Conservation (phyloP, 192 early-diverging fungal genomes). For the Funneliformis mosseae region DNA sequence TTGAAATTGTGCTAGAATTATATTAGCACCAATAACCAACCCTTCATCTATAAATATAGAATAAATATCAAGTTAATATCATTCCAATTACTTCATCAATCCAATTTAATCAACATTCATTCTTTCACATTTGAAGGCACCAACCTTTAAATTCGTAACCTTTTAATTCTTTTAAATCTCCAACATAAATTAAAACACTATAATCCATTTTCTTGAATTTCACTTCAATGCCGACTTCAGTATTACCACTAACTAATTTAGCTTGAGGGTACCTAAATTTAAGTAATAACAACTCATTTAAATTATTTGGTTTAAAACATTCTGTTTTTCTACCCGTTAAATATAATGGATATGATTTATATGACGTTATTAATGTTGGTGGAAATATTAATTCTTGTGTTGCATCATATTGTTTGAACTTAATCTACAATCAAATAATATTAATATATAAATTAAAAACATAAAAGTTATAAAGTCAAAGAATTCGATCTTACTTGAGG, state of each 20-base stretch:
- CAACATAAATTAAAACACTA: slow-evolving; percentile 62
- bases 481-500: slow-evolving; percentile 11
- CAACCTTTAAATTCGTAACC: slow-evolving; percentile 41
- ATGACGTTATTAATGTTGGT: slow-evolving; percentile 62
- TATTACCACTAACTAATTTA: slow-evolving; percentile 84
- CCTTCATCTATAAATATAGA: slow-evolving; percentile 33
- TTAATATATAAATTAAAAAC: background rate
- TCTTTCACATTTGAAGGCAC: background rate
- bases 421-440: slow-evolving; percentile 12
- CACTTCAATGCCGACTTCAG: slow-evolving; percentile 79
- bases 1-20: slow-evolving; percentile 66
- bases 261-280: slow-evolving; percentile 61
- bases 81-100: background rate
- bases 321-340: slow-evolving; percentile 53
- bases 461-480: background rate
- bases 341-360: slow-evolving; percentile 48
- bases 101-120: background rate
- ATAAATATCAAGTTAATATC: background rate
- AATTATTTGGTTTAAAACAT: slow-evolving; percentile 65
- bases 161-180: slow-evolving; percentile 72
- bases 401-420: slow-evolving; percentile 64
- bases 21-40: slow-evolving; percentile 67
- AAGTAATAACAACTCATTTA: slow-evolving; percentile 54
- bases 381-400: slow-evolving; percentile 73
- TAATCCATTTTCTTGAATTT: slow-evolving; percentile 73